Evolutionary conservation across 2,329 filamentous ascomycete genomes (phyloP).

Genomic region (Verticillium isaacii): DNA sequence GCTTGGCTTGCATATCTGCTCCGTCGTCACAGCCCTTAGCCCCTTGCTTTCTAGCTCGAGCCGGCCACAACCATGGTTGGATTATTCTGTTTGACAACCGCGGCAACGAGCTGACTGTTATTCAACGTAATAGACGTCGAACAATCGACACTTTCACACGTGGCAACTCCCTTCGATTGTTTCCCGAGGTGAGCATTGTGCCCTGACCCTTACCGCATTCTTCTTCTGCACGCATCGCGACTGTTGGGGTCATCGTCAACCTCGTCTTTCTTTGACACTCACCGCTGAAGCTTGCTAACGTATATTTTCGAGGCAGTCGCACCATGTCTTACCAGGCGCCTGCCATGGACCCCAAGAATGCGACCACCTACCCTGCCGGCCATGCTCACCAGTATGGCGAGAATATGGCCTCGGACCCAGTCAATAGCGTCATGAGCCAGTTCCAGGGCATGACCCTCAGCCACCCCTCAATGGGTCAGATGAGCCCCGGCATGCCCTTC

Average conservation of each 20-base stretch:
- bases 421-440: conserved; percentile 8
- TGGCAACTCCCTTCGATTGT: neutral
- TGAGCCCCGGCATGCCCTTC: conserved; percentile 29
- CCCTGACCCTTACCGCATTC: too few relatives aligned
- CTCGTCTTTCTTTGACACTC: neutral
- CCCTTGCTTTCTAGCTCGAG: neutral
- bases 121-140: neutral
- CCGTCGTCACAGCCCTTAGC: neutral
- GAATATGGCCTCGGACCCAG: conserved; percentile 3
- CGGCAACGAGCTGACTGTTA: neutral
- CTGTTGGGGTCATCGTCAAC: too few relatives aligned
- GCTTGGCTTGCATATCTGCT: too few relatives aligned
- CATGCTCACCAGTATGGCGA: conserved; percentile 11
- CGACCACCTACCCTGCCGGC: conserved; percentile 15
- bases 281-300: neutral
- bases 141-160: neutral
- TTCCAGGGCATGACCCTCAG: conserved; percentile 28
- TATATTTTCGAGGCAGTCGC: neutral
- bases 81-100: too few relatives aligned
- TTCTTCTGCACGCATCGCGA: too few relatives aligned
- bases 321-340: conserved; percentile 29
- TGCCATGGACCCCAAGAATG: conserved; percentile 30
- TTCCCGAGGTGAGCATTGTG: neutral
- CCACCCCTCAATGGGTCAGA: conserved; percentile 16
- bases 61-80: too few relatives aligned